phyloP scores from a whole-genome alignment of 768 basidiomycete species.

The Omphalotus guepiniiformis region DNA sequence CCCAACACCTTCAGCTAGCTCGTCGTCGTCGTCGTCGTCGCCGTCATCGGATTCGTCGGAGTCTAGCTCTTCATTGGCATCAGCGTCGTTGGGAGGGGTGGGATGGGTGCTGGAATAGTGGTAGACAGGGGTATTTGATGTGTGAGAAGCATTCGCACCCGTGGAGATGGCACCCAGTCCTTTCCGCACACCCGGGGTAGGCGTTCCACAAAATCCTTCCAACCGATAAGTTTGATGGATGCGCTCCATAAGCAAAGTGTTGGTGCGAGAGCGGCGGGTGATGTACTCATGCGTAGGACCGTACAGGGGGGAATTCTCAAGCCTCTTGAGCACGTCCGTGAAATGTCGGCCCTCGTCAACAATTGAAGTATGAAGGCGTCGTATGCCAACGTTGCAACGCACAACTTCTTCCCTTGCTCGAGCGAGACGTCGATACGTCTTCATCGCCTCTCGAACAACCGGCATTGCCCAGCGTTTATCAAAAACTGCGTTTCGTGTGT shows the following conservation, averaged over 20 bases:
- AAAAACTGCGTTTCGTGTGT: conserved; percentile 25
- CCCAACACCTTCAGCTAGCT: background rate
- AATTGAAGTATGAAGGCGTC: conserved; percentile 21
- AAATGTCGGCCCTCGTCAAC: conserved; percentile 17
- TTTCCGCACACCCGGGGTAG: too few relatives aligned
- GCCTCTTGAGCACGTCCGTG: background rate
- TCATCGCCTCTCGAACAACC: conserved; percentile 18
- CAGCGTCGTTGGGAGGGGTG: too few relatives aligned
- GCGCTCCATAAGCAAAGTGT: background rate
- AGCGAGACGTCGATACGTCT: conserved; percentile 23
- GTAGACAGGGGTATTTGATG: background rate
- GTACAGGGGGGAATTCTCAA: background rate
- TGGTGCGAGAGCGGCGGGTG: background rate
- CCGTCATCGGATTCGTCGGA: conserved; percentile 1
- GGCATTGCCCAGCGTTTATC: conserved; percentile 24
- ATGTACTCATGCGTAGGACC: conserved; percentile 1
- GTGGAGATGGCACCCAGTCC: too few relatives aligned
- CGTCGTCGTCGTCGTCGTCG: background rate
- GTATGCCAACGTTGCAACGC: conserved; percentile 28
- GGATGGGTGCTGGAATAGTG: background rate
- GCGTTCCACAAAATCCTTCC: too few relatives aligned
- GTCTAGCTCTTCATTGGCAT: too few relatives aligned
- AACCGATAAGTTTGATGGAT: conserved; percentile 5
- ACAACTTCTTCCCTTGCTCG: conserved; percentile 27
- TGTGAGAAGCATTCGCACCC: too few relatives aligned